A percentile compares a stretch with the other conserved stretches of the same genome.
Evolutionary conservation across 331 rosid species (phyloP).

Genomic region (Telfairia occidentalis): DNA sequence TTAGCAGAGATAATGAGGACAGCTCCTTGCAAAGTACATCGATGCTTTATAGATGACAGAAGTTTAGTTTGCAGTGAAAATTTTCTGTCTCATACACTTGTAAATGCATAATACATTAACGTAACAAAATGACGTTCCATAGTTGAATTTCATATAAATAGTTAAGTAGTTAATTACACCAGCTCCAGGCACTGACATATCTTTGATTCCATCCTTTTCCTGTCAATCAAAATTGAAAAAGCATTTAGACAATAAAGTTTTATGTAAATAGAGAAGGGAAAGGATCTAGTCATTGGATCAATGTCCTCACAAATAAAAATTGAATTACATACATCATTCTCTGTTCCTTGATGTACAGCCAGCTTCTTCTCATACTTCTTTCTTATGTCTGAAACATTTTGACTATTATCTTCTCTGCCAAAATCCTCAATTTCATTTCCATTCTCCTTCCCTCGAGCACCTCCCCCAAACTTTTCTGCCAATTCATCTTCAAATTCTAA

Average conservation of each 20-base stretch:
- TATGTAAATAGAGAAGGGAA: background rate
- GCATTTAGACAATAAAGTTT: background rate
- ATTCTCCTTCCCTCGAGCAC: constrained; percentile 62
- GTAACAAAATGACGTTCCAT: background rate
- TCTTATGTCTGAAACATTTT: constrained; percentile 73
- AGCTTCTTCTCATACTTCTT: constrained; percentile 86
- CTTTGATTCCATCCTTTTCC: constrained; percentile 66
- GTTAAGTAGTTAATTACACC: constrained; percentile 53
- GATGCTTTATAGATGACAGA: background rate
- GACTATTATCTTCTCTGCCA: constrained; percentile 54
- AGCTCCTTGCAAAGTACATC: background rate
- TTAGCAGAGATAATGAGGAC: background rate
- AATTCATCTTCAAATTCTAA: constrained; percentile 96
- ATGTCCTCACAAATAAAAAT: constrained; percentile 12
- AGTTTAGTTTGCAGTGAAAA: background rate
- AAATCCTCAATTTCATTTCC: constrained; percentile 82
- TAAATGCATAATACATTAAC: background rate
- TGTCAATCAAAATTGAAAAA: constrained; percentile 23
- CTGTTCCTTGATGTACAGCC: constrained; percentile 71
- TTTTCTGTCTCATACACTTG: background rate
- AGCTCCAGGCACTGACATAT: constrained; percentile 89
- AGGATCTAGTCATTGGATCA: background rate
- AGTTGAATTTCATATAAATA: constrained; percentile 4
- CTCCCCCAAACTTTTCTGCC: constrained; percentile 98
- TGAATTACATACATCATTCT: constrained; percentile 42